phyloP scores from a whole-genome alignment of 164 flowering plant genomes.

The Cinnamomum micranthum region DNA sequence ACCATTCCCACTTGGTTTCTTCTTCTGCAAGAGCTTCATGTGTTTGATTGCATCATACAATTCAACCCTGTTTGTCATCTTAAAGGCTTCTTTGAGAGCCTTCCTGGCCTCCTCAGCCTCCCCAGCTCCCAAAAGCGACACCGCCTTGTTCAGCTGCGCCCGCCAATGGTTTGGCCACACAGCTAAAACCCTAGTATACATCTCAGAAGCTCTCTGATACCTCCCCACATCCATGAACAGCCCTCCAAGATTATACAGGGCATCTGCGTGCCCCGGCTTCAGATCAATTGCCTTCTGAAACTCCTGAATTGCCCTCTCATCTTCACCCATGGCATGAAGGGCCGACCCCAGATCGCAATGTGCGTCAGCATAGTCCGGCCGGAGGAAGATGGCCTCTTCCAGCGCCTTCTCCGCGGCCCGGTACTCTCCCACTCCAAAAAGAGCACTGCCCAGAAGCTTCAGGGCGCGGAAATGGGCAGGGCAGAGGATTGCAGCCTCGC shows the following conservation, averaged over 20 bases:
- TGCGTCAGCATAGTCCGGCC: conserved; percentile 17
- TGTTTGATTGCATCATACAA: conserved; percentile 22
- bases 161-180: conserved; percentile 19
- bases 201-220: conserved; percentile 19
- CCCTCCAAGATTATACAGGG: conserved; percentile 22
- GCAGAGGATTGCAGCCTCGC: conserved; percentile 22
- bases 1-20: conserved; percentile 3
- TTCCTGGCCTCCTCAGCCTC: conserved; percentile 17
- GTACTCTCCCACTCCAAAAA: conserved; percentile 25
- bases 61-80: conserved; percentile 22
- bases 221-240: conserved; percentile 16
- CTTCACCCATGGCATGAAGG: conserved; percentile 20
- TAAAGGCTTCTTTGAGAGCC: conserved; percentile 18
- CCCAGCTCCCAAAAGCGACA: conserved; percentile 17
- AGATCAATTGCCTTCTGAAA: conserved; percentile 20
- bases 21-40: conserved; percentile 16
- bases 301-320: conserved; percentile 18
- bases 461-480: conserved; percentile 22
- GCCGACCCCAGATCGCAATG: conserved; percentile 22
- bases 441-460: conserved; percentile 24
- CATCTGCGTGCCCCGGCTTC: conserved; percentile 20
- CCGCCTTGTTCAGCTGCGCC: conserved; percentile 19
- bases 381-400: conserved; percentile 19
- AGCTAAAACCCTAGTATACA: conserved; percentile 18
- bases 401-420: conserved; percentile 15